These are phyloP conservation scores for Typha latifolia DNA, from an alignment of 176 grass and related monocot genomes.

Conservation along the genomic window DNA sequence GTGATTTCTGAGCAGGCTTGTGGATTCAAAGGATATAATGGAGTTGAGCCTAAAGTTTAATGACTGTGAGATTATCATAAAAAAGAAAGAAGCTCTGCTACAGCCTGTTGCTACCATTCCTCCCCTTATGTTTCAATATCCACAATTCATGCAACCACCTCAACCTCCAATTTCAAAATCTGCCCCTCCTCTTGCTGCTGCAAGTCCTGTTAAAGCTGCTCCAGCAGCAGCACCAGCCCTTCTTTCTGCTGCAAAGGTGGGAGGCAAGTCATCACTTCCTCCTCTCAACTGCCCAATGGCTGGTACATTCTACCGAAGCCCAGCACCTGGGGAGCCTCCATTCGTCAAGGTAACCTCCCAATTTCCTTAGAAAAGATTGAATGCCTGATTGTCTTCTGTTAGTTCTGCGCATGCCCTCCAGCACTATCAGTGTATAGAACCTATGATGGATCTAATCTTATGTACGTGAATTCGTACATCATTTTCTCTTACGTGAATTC, in stretches of 20 bases:
- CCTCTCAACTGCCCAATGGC: slow-evolving; percentile 41
- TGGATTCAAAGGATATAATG: slow-evolving; percentile 36
- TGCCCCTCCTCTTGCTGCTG: background rate
- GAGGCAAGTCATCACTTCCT: slow-evolving; percentile 20
- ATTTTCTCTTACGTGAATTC: background rate
- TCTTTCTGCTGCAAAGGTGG: slow-evolving; percentile 14
- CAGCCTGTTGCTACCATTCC: slow-evolving; percentile 12
- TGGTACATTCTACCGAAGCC: slow-evolving; percentile 37
- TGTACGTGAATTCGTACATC: background rate
- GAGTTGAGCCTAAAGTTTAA: slow-evolving; percentile 35
- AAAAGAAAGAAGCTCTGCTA: slow-evolving; percentile 32
- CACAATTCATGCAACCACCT: slow-evolving; percentile 18
- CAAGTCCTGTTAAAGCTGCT: slow-evolving; percentile 9
- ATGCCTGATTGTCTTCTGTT: no score
- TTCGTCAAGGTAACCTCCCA: slow-evolving; percentile 26
- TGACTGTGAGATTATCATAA: slow-evolving; percentile 32
- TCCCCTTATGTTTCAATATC: slow-evolving; percentile 22
- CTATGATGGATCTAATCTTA: background rate
- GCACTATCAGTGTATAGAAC: background rate
- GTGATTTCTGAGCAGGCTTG: slow-evolving; percentile 24
- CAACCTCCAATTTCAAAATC: background rate
- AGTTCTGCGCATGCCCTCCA: background rate
- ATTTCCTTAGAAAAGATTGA: background rate
- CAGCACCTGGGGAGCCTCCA: slow-evolving; percentile 28
- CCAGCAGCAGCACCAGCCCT: slow-evolving; percentile 5